Evolutionary conservation across 129 eudicot genomes (phyloP).

Genomic region (Lonicera japonica): DNA sequence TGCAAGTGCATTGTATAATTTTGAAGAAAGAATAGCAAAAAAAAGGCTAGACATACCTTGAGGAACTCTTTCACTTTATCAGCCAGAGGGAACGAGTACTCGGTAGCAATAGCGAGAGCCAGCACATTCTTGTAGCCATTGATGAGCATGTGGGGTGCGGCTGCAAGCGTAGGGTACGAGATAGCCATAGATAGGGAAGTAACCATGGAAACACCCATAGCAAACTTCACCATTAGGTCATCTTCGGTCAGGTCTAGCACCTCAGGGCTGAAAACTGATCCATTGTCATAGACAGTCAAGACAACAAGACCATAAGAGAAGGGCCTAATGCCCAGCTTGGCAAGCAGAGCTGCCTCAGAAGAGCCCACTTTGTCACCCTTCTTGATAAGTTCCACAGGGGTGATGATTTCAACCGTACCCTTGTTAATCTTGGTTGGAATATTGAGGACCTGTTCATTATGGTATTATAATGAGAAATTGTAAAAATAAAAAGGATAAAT

Average conservation of each 20-base stretch:
- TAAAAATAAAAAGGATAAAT: too few relatives aligned
- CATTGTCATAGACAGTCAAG: slow-evolving; percentile 55
- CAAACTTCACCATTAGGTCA: slow-evolving; percentile 66
- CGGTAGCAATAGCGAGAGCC: slow-evolving; percentile 72
- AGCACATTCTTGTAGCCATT: slow-evolving; percentile 76
- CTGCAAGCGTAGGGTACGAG: slow-evolving; percentile 76
- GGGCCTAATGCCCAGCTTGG: slow-evolving; percentile 87
- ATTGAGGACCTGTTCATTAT: slow-evolving; percentile 49
- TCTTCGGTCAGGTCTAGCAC: slow-evolving; percentile 76
- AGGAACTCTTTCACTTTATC: slow-evolving; percentile 83
- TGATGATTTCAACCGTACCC: slow-evolving; percentile 94
- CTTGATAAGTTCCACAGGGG: slow-evolving; percentile 86
- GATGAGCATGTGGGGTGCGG: slow-evolving; percentile 85
- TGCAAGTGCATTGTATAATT: too few relatives aligned
- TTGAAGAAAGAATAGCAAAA: too few relatives aligned
- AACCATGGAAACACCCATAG: slow-evolving; percentile 63
- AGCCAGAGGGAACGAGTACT: slow-evolving; percentile 63
- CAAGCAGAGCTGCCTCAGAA: slow-evolving; percentile 78
- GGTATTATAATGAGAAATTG: not conserved
- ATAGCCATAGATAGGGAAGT: slow-evolving; percentile 58
- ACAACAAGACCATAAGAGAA: slow-evolving; percentile 79
- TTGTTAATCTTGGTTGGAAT: slow-evolving; percentile 96
- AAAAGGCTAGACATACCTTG: slow-evolving; percentile 27
- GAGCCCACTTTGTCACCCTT: slow-evolving; percentile 96
- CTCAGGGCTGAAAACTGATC: slow-evolving; percentile 75